Evolutionary conservation across 306 rosid genomes (phyloP), one percentile per base, ranked within the genome.

Genomic region (Boehmeria nivea): DNA sequence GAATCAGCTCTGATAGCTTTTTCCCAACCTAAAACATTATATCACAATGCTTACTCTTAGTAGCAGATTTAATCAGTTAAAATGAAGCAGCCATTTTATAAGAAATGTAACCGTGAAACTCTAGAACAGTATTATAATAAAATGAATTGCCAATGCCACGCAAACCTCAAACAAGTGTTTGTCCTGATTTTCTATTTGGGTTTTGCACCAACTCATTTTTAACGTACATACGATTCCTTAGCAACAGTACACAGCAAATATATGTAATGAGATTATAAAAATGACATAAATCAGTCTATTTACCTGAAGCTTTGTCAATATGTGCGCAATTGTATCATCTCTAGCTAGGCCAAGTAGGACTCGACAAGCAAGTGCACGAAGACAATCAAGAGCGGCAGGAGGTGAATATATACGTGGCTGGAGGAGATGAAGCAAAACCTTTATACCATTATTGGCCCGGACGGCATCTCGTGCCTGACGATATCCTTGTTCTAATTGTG

Each of bases 271-370:
- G n/a, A n/a, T n/a, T n/a, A n/a, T n/a, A n/a, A n/a, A n/a, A n/a
- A n/a, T n/a, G n/a, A n/a, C n/a, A n/a, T 0, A 9, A 23, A 64
- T 6, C 28, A 54, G 40, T 23, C 52, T n/a, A 47, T 24, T 53
- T 69, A 93, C 99, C 99, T 93, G 99, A 63, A 93, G 96, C 69
- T 81, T 93, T 38, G 99, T 93, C 79, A 93, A 78, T 75, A 88
- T 93, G 65, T 93, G 96, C 2, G 99, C 99, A 67, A 93, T 87
- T 6, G 89, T 61, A 76, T 87, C 82, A 68, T 93, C 99, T 74
- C 96, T 87, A 24, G 99, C 99, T 72, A 93, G 79, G 51, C 99
- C 99, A 72, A 93, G 99, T 20, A 93, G 66, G 24, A 88, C 96
- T 43, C 99, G 89, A 44, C 99, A 93, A 18, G 96, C 87, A 50